These are phyloP conservation scores for Brettanomyces anomalus DNA, from an alignment of 805 yeast genomes.

Conservation along the genomic window DNA sequence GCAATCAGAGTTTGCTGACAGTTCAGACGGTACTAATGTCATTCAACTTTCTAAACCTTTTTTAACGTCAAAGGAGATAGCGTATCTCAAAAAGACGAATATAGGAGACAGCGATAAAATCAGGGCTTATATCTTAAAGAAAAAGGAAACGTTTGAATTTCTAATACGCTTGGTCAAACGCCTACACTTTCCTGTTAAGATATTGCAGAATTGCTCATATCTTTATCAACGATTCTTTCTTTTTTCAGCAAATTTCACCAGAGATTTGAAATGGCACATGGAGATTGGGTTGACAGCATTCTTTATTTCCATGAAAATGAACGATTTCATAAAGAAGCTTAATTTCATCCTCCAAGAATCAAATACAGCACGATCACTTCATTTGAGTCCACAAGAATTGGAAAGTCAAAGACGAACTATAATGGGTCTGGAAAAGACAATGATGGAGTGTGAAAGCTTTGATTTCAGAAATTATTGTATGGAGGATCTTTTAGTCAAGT, in stretches of 20 bases:
- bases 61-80: conserved; percentile 21
- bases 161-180: conserved; percentile 42
- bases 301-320: conserved; percentile 66
- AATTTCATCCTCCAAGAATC: conserved; percentile 50
- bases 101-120: conserved; percentile 13
- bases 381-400: conserved; percentile 17
- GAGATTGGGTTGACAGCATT: conserved; percentile 64
- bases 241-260: conserved; percentile 47
- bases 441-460: conserved; percentile 70
- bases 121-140: conserved; percentile 15
- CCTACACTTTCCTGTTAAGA: conserved; percentile 60
- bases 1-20: too few species aligned
- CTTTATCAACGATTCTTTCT: conserved; percentile 65
- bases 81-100: conserved; percentile 12
- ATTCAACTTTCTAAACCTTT: conserved; percentile 29
- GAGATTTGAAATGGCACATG: conserved; percentile 33
- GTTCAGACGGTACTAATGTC: conserved; percentile 3
- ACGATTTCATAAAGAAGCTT: conserved; percentile 74
- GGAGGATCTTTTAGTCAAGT: conserved; percentile 59
- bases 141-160: conserved; percentile 39
- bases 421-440: conserved; percentile 55
- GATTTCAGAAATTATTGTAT: conserved; percentile 66
- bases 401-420: conserved; percentile 52
- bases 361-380: conserved; percentile 27
- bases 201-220: conserved; percentile 61